These are phyloP conservation scores for Paxillus involutus DNA, from an alignment of 768 basidiomycete genomes.

Conservation along the genomic window DNA sequence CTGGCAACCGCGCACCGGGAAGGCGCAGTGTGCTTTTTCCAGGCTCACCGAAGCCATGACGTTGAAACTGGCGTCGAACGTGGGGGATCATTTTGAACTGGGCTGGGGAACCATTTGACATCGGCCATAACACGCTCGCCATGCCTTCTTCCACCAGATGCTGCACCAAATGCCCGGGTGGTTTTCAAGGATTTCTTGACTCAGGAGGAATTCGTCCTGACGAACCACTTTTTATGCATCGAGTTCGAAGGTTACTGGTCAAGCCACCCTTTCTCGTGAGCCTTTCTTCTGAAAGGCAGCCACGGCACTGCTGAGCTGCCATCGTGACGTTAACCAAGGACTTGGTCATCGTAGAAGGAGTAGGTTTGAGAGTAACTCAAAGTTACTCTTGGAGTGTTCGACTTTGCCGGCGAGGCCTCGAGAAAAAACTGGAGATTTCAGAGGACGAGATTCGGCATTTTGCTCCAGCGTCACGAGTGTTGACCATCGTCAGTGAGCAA, in stretches of 20 bases:
- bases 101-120: neutral
- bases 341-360: too few species aligned
- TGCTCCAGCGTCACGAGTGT: too few species aligned
- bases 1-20: neutral
- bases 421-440: too few species aligned
- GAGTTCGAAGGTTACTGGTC: neutral
- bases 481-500: too few species aligned
- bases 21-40: constrained; percentile 5
- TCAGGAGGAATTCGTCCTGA: neutral
- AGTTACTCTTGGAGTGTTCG: too few species aligned
- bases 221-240: neutral
- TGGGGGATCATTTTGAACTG: neutral
- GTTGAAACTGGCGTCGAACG: neutral
- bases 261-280: too few species aligned
- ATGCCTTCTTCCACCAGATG: constrained; percentile 1
- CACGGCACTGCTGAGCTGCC: too few species aligned
- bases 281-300: too few species aligned
- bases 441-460: too few species aligned
- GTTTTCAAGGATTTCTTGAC: neutral
- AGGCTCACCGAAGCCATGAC: constrained; percentile 6
- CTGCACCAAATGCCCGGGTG: neutral
- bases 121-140: neutral
- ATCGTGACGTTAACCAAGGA: too few species aligned
- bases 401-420: too few species aligned
- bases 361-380: too few species aligned